Evolutionary conservation across 148 eudicot species (phyloP), one percentile per base, ranked within the genome.

Genomic region (Rhododendron kiyosumense): DNA sequence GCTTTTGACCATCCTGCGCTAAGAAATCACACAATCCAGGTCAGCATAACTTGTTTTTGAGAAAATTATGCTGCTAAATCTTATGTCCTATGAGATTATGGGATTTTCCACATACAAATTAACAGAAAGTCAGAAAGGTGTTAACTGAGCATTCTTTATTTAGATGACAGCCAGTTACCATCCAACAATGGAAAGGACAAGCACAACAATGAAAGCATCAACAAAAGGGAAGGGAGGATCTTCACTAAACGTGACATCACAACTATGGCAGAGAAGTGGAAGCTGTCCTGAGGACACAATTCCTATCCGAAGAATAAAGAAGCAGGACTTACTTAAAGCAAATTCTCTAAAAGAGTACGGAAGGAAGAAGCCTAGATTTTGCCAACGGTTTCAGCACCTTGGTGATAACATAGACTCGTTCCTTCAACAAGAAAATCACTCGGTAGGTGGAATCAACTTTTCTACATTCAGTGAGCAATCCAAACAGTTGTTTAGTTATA

Each of bases 271-370:
- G 14, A 90, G 71, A 87, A 91, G 82, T 79, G 95, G 94, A 81
- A 91, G 86, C 61, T 94, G 98, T 88, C 95, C 98, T 0, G 51
- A 89, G 45, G 94, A 94, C 79, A 92, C 95, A 46, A 86, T 93
- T 18, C 95, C 98, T 9, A 85, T 93, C 17, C 89, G 93, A 54
- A 89, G 95, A 88, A 87, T 80, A 34, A 85, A 59, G 52, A 87
- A 89, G 69, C 75, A 86, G 81, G 85, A 87, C 81, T 34, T 85
- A 32, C 61, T 76, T 41, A 79, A 87, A 86, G 83, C 80, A n/a
- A 38, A 86, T 28, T 45, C 88, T 69, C n/a, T 78, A 3, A 48
- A 86, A 71, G 78, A 52, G 3, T 91, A 91, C 79, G 92, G 90
- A 74, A 92, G 87, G 84, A 90, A 91, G 78, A 80, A 80, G 74